These are phyloP conservation scores for Auricularia sp. DNA, from an alignment of 768 basidiomycete genomes.

Conservation along the genomic window DNA sequence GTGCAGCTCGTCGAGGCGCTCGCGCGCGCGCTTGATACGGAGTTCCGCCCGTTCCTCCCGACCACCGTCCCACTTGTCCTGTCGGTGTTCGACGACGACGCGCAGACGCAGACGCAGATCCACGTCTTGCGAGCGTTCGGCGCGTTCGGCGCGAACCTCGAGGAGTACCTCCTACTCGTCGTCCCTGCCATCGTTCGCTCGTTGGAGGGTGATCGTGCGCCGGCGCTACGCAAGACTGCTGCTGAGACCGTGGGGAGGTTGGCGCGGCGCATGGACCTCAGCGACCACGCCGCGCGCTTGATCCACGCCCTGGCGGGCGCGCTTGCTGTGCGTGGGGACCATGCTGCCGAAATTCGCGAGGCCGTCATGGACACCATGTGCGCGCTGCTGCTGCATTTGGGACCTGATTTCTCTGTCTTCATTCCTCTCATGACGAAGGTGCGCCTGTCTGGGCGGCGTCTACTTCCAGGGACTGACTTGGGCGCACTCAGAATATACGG, in stretches of 20 bases:
- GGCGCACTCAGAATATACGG: constrained; percentile 49
- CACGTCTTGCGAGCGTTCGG: constrained; percentile 91
- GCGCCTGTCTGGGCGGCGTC: constrained; percentile 7
- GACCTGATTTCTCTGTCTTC: constrained; percentile 94
- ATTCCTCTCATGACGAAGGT: constrained; percentile 96
- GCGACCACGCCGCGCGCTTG: constrained; percentile 93
- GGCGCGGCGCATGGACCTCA: constrained; percentile 89
- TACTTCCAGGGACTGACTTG: too few species aligned
- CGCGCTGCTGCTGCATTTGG: constrained; percentile 84
- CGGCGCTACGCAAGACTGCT: constrained; percentile 70
- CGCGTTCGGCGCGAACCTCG: constrained; percentile 91
- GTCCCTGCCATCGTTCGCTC: constrained; percentile 89
- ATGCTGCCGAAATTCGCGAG: constrained; percentile 50
- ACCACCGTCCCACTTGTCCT: constrained; percentile 81
- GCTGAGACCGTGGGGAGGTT: constrained; percentile 86
- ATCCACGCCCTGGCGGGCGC: constrained; percentile 91
- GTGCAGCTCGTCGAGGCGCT: constrained; percentile 88
- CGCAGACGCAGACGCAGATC: constrained; percentile 70
- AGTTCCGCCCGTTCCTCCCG: constrained; percentile 93
- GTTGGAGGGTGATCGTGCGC: constrained; percentile 64
- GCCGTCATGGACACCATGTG: constrained; percentile 91
- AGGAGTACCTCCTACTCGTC: constrained; percentile 94
- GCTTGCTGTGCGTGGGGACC: constrained; percentile 53
- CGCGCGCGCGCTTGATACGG: constrained; percentile 87
- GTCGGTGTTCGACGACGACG: constrained; percentile 84